A percentile compares a stretch with the other conserved stretches of the same genome.
Evolutionary conservation across 441 rosid genomes (phyloP).

Genomic region (Macaranga tanarius): DNA sequence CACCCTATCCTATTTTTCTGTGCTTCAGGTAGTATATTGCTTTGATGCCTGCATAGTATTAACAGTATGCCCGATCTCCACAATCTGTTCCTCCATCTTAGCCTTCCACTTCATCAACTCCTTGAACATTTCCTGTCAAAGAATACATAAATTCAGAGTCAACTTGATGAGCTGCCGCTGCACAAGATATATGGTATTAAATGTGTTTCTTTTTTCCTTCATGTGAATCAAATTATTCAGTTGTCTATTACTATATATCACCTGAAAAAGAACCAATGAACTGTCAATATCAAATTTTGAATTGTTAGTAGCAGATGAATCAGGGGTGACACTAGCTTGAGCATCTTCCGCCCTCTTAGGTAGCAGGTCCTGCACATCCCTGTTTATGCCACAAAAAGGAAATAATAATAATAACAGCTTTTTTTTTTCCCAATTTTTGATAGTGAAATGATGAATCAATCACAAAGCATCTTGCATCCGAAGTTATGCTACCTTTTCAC

Average conservation of each 20-base stretch:
- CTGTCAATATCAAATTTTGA: slow-evolving; percentile 54
- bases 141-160: slow-evolving; percentile 6
- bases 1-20: slow-evolving; percentile 29
- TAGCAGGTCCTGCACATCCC: slow-evolving; percentile 48
- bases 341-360: slow-evolving; percentile 53
- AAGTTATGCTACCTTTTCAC: slow-evolving; percentile 54
- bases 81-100: slow-evolving; percentile 70
- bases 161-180: slow-evolving; percentile 5
- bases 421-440: background rate
- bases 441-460: background rate
- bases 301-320: slow-evolving; percentile 53
- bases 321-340: slow-evolving; percentile 56
- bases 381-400: slow-evolving; percentile 35
- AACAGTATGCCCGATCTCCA: slow-evolving; percentile 51
- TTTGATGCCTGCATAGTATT: slow-evolving; percentile 46
- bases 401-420: background rate
- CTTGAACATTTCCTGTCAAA: slow-evolving; percentile 60
- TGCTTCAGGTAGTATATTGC: slow-evolving; percentile 24
- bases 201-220: background rate
- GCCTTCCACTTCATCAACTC: slow-evolving; percentile 73
- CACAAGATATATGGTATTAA: background rate
- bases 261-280: slow-evolving; percentile 57
- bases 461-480: background rate
- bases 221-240: background rate
- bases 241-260: slow-evolving; percentile 28